Percentiles rank a stretch among this genome's conserved stretches.
phyloP scores from a whole-genome alignment of 495 filamentous ascomycete genomes.

The Xylaria venustula region DNA sequence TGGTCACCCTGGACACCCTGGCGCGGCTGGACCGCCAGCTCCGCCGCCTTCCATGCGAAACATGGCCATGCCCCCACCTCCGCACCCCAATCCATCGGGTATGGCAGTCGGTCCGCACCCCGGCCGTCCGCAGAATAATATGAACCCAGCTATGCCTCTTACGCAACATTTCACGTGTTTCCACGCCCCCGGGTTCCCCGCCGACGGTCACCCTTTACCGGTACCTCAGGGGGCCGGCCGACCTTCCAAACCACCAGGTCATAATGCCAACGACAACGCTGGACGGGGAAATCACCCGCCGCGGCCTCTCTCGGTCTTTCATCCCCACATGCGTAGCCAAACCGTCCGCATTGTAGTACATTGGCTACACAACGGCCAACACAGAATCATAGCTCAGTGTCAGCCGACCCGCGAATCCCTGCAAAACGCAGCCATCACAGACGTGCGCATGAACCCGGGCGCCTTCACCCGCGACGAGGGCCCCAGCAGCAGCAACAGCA shows the following conservation, averaged over 20 bases:
- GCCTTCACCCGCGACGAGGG: constrained; percentile 8
- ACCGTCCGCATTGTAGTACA: constrained; percentile 32
- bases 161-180: neutral
- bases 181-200: neutral
- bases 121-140: neutral
- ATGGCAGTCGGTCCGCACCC: neutral
- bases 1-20: neutral
- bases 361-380: constrained; percentile 30
- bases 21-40: neutral
- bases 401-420: constrained; percentile 24
- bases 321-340: neutral
- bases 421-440: constrained; percentile 25
- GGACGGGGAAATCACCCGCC: neutral
- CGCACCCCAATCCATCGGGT: neutral
- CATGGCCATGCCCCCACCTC: neutral
- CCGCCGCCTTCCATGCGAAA: constrained; percentile 14
- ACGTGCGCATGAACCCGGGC: constrained; percentile 19
- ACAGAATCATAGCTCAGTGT: constrained; percentile 24
- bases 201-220: neutral
- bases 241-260: neutral
- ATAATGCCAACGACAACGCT: neutral
- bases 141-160: neutral
- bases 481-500: neutral
- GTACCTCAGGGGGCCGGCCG: neutral
- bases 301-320: neutral